These are phyloP conservation scores for Avicennia marina DNA, from an alignment of 257 asterid genomes.

Conservation along the genomic window DNA sequence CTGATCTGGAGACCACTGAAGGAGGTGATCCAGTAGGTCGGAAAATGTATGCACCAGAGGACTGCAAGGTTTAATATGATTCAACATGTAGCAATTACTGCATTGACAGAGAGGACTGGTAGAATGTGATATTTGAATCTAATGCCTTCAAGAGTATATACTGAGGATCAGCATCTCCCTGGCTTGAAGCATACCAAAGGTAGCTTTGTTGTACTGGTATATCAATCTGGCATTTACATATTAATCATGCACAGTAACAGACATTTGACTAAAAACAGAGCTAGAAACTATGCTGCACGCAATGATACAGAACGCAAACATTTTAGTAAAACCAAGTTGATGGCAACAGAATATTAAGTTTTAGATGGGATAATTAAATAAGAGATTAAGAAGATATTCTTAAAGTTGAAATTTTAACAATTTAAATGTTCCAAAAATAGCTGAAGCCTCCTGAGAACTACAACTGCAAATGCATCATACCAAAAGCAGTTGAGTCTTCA, in stretches of 20 bases:
- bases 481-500: background rate
- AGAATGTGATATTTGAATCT: background rate
- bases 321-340: background rate
- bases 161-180: constrained; percentile 54
- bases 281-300: background rate
- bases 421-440: background rate
- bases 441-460: too few relatives aligned
- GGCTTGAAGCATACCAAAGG: constrained; percentile 70
- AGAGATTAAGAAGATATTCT: background rate
- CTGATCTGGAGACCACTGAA: constrained; percentile 57
- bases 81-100: constrained; percentile 13
- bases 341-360: background rate
- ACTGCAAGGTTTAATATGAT: constrained; percentile 30
- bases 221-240: constrained; percentile 49
- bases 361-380: background rate
- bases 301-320: background rate
- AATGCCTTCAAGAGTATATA: constrained; percentile 12
- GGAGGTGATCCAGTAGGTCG: constrained; percentile 62
- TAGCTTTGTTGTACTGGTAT: constrained; percentile 78
- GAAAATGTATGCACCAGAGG: constrained; percentile 90
- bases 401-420: background rate
- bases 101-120: background rate
- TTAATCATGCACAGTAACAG: too few relatives aligned
- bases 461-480: background rate
- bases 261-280: too few relatives aligned